These are phyloP conservation scores for Apiotrichum laibachii DNA, from an alignment of 1,284 basidiomycete genomes.

Conservation along the genomic window DNA sequence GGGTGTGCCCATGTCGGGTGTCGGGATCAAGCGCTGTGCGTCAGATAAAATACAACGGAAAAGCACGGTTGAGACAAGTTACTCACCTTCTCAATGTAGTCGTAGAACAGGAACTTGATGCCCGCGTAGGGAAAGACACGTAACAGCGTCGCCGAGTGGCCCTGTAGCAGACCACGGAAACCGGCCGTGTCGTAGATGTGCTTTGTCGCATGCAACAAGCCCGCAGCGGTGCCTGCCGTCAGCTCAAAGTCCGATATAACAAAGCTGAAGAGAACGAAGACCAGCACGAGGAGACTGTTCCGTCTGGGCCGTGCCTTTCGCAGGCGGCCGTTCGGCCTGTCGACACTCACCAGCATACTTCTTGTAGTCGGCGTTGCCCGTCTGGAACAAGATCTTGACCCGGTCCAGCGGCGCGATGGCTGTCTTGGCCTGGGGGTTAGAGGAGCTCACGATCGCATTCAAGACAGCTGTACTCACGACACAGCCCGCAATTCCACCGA, in stretches of 20 bases:
- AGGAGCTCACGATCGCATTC: not conserved
- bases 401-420: conserved; percentile 94
- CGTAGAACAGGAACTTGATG: conserved; percentile 98
- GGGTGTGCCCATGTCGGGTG: conserved; percentile 72
- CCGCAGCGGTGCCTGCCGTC: conserved; percentile 40
- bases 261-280: no score
- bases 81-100: conserved; percentile 72
- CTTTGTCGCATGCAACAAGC: conserved; percentile 75
- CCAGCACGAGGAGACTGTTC: no score
- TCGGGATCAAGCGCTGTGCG: conserved; percentile 73
- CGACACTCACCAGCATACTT: conserved; percentile 75
- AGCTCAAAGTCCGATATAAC: not conserved
- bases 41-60: conserved; percentile 12
- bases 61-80: not conserved
- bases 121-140: conserved; percentile 89
- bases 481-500: conserved; percentile 90
- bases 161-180: conserved; percentile 80
- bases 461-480: conserved; percentile 62
- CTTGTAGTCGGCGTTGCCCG: conserved; percentile 89
- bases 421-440: conserved; percentile 75
- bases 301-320: no score
- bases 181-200: conserved; percentile 75
- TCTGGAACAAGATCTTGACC: conserved; percentile 98
- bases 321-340: not conserved
- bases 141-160: conserved; percentile 82